phyloP scores from a whole-genome alignment of 73 alveolate species.

The Durusdinium trenchii region DNA sequence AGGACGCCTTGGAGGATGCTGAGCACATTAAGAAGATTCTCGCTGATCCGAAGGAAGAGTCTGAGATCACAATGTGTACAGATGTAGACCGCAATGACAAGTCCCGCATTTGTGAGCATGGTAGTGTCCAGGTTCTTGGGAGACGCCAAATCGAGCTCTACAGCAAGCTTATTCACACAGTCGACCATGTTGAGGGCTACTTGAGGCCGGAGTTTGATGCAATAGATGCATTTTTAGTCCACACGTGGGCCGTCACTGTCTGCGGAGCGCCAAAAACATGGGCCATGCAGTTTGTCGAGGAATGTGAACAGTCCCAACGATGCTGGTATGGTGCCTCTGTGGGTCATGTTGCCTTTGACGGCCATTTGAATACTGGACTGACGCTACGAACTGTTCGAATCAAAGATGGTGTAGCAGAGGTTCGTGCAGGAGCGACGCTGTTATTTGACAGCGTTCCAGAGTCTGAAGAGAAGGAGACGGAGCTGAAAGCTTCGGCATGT shows the following conservation, averaged over 20 bases:
- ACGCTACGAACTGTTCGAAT: conserved; percentile 81
- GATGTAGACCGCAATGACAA: conserved; percentile 83
- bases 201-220: conserved; percentile 85
- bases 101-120: conserved; percentile 92
- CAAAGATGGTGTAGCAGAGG: conserved; percentile 75
- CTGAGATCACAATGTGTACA: conserved; percentile 86
- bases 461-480: conserved; percentile 95
- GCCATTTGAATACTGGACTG: conserved; percentile 88
- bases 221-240: conserved; percentile 77
- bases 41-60: conserved; percentile 71
- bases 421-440: conserved; percentile 91
- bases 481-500: conserved; percentile 89
- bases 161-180: conserved; percentile 88
- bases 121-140: conserved; percentile 80
- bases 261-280: conserved; percentile 93
- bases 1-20: conserved; percentile 78
- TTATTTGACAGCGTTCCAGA: conserved; percentile 86
- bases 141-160: conserved; percentile 80
- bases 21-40: conserved; percentile 72
- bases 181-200: conserved; percentile 94
- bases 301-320: conserved; percentile 27
- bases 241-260: conserved; percentile 95
- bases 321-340: conserved; percentile 91
- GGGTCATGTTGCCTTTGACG: conserved; percentile 59
- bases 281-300: conserved; percentile 93